A percentile compares a stretch with the other conserved stretches of the same genome.
Conservation (phyloP, 129 eudicot genomes). For the Mikania micrantha region DNA sequence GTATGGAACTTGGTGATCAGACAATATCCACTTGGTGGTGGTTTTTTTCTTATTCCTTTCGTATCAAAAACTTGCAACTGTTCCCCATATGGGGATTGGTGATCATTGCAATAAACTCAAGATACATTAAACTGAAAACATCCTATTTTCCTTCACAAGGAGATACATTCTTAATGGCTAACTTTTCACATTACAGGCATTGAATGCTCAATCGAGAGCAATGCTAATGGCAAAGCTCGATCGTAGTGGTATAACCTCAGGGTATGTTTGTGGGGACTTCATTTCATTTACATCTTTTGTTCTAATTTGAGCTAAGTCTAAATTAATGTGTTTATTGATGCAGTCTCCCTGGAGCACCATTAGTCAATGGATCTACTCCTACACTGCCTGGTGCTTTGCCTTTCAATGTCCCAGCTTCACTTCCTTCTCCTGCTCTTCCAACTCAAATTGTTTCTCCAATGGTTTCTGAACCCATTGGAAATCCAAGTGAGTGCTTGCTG, state of each 20-base stretch:
- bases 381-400: constrained; percentile 37
- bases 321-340: not conserved
- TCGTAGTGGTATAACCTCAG: constrained; percentile 81
- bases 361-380: constrained; percentile 59
- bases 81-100: not conserved
- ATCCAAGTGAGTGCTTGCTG: constrained; percentile 83
- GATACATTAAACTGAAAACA: not conserved
- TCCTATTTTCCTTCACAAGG: not conserved
- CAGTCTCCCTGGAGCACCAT: constrained; percentile 66
- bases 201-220: constrained; percentile 96
- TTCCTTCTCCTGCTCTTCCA: constrained; percentile 45
- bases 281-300: not conserved
- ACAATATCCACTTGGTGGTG: not conserved
- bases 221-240: constrained; percentile 94
- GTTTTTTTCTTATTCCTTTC: not conserved
- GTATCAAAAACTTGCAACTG: not conserved
- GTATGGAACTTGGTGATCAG: not conserved
- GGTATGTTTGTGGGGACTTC: constrained; percentile 38
- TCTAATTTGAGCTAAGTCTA: not conserved
- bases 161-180: not conserved
- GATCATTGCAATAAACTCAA: not conserved
- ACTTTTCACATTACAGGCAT: constrained; percentile 38
- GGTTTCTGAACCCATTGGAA: constrained; percentile 73
- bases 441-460: constrained; percentile 48
- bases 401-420: constrained; percentile 21